A percentile compares a stretch with the other conserved stretches of the same genome.
phyloP scores from a whole-genome alignment of 495 filamentous ascomycete species.

The Cairneyella variabilis region DNA sequence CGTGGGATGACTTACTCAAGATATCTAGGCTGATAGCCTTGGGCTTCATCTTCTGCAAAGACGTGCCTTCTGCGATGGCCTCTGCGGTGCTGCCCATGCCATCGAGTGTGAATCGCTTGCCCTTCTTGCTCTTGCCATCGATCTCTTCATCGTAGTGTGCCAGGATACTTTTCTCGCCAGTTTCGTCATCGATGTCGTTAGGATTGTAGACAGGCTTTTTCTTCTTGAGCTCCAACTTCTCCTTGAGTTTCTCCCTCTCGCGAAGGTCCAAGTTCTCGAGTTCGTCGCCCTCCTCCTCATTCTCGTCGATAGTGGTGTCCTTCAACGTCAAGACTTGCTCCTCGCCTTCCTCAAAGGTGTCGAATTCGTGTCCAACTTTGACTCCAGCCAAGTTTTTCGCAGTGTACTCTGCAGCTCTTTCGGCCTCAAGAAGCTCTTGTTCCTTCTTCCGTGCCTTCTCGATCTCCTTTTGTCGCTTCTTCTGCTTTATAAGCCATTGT shows the following conservation, averaged over 20 bases:
- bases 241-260: conserved; percentile 72
- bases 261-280: conserved; percentile 76
- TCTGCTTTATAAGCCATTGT: conserved; percentile 78
- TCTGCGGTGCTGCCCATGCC: conserved; percentile 66
- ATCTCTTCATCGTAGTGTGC: conserved; percentile 95
- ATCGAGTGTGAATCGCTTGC: conserved; percentile 83
- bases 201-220: conserved; percentile 89
- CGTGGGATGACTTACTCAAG: conserved; percentile 20
- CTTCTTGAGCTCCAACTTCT: conserved; percentile 84
- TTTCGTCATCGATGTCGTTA: conserved; percentile 58
- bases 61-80: conserved; percentile 37
- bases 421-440: conserved; percentile 62
- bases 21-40: conserved; percentile 75
- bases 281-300: conserved; percentile 89
- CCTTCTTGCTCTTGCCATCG: conserved; percentile 88
- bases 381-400: conserved; percentile 81
- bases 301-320: conserved; percentile 78
- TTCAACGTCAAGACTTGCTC: conserved; percentile 89
- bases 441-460: conserved; percentile 70
- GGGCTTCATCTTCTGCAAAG: conserved; percentile 56
- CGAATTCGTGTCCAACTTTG: conserved; percentile 83
- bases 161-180: conserved; percentile 60
- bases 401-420: conserved; percentile 60
- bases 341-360: conserved; percentile 70
- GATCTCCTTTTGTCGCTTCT: conserved; percentile 88